Conservation (phyloP, 352 stramenopile species). For the Phytopythium kandeliae region DNA sequence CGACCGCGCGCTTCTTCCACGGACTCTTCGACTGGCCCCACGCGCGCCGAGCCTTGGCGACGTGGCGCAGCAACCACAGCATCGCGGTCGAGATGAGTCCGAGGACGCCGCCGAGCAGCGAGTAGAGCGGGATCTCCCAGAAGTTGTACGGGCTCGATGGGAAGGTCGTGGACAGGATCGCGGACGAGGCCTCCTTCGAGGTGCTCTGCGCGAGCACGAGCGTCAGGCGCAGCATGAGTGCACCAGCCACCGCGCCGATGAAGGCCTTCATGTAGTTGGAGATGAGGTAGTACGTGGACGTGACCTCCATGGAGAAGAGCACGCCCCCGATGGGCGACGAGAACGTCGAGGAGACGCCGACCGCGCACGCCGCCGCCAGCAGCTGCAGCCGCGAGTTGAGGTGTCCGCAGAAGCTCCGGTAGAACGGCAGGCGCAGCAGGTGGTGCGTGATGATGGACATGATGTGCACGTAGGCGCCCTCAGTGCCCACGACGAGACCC, state of each 20-base stretch:
- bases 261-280: conserved; percentile 90
- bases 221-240: conserved; percentile 72
- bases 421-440: conserved; percentile 74
- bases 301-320: conserved; percentile 94
- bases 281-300: conserved; percentile 84
- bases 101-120: conserved; percentile 52
- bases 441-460: conserved; percentile 91
- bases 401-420: conserved; percentile 65
- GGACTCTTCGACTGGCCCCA: conserved; percentile 31
- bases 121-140: conserved; percentile 71
- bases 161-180: conserved; percentile 47
- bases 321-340: conserved; percentile 92
- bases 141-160: conserved; percentile 47
- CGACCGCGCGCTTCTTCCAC: conserved; percentile 51
- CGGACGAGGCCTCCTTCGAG: conserved; percentile 35
- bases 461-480: conserved; percentile 98
- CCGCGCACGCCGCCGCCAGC: conserved; percentile 87
- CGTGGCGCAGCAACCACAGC: conserved; percentile 49
- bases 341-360: conserved; percentile 91
- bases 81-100: conserved; percentile 49
- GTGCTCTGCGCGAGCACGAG: conserved; percentile 54
- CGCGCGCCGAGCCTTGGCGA: conserved; percentile 34
- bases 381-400: conserved; percentile 84
- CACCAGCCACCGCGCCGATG: conserved; percentile 70
- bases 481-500: conserved; percentile 95